A percentile compares a stretch with the other conserved stretches of the same genome.
Evolutionary conservation across 2,329 filamentous ascomycete genomes (phyloP).

Genomic region (Cytospora leucostoma): DNA sequence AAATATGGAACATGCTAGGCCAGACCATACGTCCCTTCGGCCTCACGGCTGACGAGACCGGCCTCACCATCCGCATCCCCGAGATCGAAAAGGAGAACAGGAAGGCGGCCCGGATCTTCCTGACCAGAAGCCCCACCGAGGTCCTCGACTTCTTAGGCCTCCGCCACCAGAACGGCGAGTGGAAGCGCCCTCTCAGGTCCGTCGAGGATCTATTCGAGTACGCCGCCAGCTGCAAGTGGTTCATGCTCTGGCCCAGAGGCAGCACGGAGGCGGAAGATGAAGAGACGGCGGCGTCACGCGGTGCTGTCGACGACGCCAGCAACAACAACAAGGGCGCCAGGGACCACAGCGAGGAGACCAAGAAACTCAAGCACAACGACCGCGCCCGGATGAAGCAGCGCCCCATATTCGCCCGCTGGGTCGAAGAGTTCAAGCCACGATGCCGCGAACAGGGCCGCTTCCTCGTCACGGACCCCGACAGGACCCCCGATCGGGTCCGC

Average conservation of each 20-base stretch:
- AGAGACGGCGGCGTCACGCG: not conserved
- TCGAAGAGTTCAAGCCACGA: conserved; percentile 62
- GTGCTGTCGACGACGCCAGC: conserved; percentile 16
- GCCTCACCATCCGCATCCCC: conserved; percentile 65
- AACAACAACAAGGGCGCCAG: conserved; percentile 35
- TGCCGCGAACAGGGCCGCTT: conserved; percentile 46
- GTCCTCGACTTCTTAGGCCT: conserved; percentile 67
- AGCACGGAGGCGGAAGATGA: conserved; percentile 24
- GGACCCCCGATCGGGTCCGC: conserved; percentile 37
- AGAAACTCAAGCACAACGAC: conserved; percentile 55
- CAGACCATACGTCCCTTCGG: conserved; percentile 64
- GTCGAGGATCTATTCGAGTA: conserved; percentile 64
- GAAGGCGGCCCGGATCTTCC: conserved; percentile 58
- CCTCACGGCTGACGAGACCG: conserved; percentile 64
- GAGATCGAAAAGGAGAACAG: conserved; percentile 65
- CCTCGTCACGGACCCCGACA: conserved; percentile 15
- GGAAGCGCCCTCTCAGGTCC: conserved; percentile 56
- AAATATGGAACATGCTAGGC: conserved; percentile 67
- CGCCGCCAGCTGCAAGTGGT: conserved; percentile 58
- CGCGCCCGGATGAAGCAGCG: conserved; percentile 57
- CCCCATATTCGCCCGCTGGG: conserved; percentile 60
- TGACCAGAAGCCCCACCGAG: conserved; percentile 57
- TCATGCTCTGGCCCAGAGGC: conserved; percentile 44
- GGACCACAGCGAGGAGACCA: conserved; percentile 28
- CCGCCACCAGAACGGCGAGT: conserved; percentile 44